Evolutionary conservation across 371 early-diverging fungal genomes (phyloP).

Genomic region (Batrachochytrium dendrobatidis): DNA sequence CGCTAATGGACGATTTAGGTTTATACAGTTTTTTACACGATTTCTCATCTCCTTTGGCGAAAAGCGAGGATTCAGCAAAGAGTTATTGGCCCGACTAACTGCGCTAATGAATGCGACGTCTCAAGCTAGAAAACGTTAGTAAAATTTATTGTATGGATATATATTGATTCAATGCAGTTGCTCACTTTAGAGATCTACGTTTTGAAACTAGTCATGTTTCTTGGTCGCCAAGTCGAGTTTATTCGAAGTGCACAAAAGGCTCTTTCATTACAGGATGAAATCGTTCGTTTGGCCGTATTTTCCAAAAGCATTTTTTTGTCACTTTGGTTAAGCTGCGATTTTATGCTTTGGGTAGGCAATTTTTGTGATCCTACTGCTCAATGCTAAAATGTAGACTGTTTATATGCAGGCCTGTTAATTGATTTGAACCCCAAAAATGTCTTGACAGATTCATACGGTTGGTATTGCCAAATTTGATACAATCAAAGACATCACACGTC

Average conservation of each 20-base stretch:
- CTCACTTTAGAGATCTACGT: too few relatives aligned
- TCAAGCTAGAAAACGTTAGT: constrained; percentile 24
- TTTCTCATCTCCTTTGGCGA: constrained; percentile 29
- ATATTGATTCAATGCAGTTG: too few relatives aligned
- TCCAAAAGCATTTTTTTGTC: constrained; percentile 24
- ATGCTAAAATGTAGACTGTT: too few relatives aligned
- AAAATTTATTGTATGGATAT: too few relatives aligned
- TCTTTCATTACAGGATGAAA: constrained; percentile 21
- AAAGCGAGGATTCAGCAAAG: constrained; percentile 18
- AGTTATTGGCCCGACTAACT: constrained; percentile 17
- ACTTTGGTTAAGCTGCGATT: constrained; percentile 30
- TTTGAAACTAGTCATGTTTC: constrained; percentile 33
- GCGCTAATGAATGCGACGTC: constrained; percentile 17
- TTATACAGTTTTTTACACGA: constrained; percentile 27
- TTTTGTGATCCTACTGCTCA: too few relatives aligned
- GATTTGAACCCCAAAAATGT: too few relatives aligned
- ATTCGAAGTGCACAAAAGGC: constrained; percentile 23
- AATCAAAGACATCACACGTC: constrained; percentile 25
- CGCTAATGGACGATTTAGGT: constrained; percentile 15
- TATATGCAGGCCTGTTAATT: too few relatives aligned
- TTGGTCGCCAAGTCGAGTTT: constrained; percentile 35
- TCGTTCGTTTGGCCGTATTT: constrained; percentile 19
- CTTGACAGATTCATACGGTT: constrained; percentile 22
- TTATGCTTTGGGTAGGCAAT: constrained; percentile 25
- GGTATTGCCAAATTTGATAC: constrained; percentile 25